Percentiles rank a stretch among this genome's conserved stretches.
Conservation (phyloP, 495 filamentous ascomycete species). For the Halenospora varia region DNA sequence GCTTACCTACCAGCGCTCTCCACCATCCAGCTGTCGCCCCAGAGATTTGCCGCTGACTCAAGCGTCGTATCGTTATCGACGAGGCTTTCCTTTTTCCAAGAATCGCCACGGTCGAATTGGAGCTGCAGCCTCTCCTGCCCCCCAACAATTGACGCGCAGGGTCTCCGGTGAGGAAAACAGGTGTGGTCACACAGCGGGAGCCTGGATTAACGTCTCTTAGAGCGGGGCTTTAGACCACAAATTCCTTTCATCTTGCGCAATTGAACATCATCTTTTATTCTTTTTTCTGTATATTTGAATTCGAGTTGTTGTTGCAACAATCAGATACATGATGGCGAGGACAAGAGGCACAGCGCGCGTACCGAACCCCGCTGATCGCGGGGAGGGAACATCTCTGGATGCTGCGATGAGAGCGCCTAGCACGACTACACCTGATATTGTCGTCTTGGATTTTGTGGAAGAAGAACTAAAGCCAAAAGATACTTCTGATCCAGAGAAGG, state of each 20-base stretch:
- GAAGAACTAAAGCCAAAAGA: conserved; percentile 13
- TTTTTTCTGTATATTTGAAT: conserved; percentile 1
- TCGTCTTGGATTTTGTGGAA: conserved; percentile 24
- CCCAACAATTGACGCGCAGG: too few relatives aligned
- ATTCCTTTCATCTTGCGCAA: not conserved
- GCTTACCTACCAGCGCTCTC: too few relatives aligned
- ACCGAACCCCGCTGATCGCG: conserved; percentile 5
- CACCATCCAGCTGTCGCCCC: too few relatives aligned
- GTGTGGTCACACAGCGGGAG: not conserved
- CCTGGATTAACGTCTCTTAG: not conserved
- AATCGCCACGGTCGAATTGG: not conserved
- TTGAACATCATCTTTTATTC: not conserved
- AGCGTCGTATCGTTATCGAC: conserved; percentile 7
- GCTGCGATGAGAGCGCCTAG: conserved; percentile 40
- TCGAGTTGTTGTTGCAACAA: not conserved
- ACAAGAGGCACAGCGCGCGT: conserved; percentile 3
- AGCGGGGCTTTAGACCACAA: not conserved
- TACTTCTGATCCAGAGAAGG: conserved; percentile 35
- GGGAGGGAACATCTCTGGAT: conserved; percentile 28
- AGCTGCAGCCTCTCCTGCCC: not conserved
- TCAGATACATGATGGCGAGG: conserved; percentile 12
- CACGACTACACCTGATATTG: conserved; percentile 32
- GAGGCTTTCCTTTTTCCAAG: conserved; percentile 3
- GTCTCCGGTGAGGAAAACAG: not conserved
- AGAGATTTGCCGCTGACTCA: not conserved